These are phyloP conservation scores for Tuctoria greenei DNA, from an alignment of 176 grass and related monocot genomes.

Conservation along the genomic window DNA sequence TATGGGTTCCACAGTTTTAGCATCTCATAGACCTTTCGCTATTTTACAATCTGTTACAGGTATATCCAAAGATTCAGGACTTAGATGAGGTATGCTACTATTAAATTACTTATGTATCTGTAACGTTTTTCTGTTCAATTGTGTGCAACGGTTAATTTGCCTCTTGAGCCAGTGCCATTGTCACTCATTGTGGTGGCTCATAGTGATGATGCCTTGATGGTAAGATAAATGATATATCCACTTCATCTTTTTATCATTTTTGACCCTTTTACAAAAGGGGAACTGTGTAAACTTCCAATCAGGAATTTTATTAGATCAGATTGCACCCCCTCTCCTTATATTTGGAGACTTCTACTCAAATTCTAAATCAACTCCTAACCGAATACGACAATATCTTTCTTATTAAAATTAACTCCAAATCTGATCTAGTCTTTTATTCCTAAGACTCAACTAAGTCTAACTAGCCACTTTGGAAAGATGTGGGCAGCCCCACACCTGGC, in stretches of 20 bases:
- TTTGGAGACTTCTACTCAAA: no score
- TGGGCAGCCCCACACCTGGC: no score
- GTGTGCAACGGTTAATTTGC: not conserved
- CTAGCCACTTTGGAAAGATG: no score
- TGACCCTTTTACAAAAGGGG: not conserved
- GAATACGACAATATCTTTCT: no score
- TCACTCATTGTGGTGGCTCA: not conserved
- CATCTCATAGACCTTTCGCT: conserved; percentile 2
- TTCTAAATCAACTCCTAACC: no score
- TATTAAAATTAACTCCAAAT: not conserved
- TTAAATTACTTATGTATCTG: not conserved
- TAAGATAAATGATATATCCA: not conserved
- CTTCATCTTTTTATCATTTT: not conserved
- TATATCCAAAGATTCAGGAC: conserved; percentile 89
- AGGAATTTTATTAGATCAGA: not conserved
- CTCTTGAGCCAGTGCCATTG: not conserved
- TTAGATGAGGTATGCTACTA: conserved; percentile 62
- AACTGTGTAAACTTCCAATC: not conserved
- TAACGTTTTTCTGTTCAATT: not conserved
- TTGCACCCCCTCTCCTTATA: no score
- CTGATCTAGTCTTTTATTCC: no score
- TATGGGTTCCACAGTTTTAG: no score
- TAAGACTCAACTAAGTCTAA: no score
- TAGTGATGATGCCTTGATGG: not conserved
- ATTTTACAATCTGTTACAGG: conserved; percentile 48